Conservation (phyloP, 441 rosid species). For the Omphalea diandra region DNA sequence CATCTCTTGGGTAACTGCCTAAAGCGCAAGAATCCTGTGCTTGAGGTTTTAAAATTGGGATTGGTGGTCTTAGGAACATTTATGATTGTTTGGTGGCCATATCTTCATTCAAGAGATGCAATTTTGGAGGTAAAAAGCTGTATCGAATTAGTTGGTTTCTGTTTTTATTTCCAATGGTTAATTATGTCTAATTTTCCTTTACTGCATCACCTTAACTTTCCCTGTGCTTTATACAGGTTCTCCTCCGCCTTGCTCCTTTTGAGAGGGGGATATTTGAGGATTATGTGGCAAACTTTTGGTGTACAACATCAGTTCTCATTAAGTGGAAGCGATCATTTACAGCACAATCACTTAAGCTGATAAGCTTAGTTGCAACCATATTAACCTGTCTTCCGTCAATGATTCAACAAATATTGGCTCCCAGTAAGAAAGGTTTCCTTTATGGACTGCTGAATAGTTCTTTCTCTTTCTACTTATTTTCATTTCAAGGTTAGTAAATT, state of each 20-base stretch:
- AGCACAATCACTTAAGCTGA: conserved; percentile 47
- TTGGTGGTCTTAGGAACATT: conserved; percentile 63
- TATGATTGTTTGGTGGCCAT: conserved; percentile 86
- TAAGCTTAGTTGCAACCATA: conserved; percentile 67
- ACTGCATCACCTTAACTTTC: background rate
- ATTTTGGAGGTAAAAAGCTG: conserved; percentile 48
- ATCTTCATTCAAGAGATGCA: conserved; percentile 61
- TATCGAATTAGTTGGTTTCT: background rate
- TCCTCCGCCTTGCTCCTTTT: conserved; percentile 85
- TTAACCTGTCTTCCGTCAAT: conserved; percentile 75
- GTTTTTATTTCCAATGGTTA: background rate
- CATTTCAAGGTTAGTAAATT: conserved; percentile 66
- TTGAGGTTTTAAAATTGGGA: conserved; percentile 66
- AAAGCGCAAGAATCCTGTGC: conserved; percentile 54
- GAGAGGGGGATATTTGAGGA: conserved; percentile 97
- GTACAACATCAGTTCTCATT: conserved; percentile 66
- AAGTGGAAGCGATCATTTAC: conserved; percentile 86
- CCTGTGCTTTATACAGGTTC: conserved; percentile 49
- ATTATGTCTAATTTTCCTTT: background rate
- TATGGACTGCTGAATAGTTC: conserved; percentile 79
- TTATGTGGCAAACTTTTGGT: conserved; percentile 97
- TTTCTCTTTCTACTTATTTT: conserved; percentile 78
- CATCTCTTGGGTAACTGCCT: conserved; percentile 83
- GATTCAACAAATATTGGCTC: conserved; percentile 77
- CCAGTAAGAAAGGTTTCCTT: conserved; percentile 80